Conservation (phyloP, 2,329 filamentous ascomycete genomes). For the Metarhizium rileyi region DNA sequence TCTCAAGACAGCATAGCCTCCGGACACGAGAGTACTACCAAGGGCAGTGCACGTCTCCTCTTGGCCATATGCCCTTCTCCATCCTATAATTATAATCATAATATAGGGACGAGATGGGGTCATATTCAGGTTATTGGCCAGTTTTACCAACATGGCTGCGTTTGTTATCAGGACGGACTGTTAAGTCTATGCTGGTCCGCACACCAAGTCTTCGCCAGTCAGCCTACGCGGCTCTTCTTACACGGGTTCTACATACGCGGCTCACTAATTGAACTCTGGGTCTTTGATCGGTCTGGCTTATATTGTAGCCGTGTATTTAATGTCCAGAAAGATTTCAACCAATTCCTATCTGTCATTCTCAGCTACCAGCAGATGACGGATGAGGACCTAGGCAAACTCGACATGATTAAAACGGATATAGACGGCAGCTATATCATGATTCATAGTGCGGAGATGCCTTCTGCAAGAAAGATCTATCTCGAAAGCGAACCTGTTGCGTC, state of each 20-base stretch:
- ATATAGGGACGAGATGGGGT: conserved; percentile 8
- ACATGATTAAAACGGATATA: conserved; percentile 15
- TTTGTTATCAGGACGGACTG: conserved; percentile 10
- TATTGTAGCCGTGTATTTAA: conserved; percentile 23
- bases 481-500: conserved; percentile 19
- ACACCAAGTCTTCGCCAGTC: conserved; percentile 18
- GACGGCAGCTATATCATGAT: conserved; percentile 9
- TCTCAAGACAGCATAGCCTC: conserved; percentile 1
- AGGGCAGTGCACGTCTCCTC: conserved; percentile 2
- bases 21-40: conserved; percentile 3
- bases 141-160: conserved; percentile 3
- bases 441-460: background rate
- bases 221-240: conserved; percentile 22
- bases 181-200: conserved; percentile 11
- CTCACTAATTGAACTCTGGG: conserved; percentile 22
- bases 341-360: conserved; percentile 19
- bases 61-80: conserved; percentile 3
- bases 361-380: conserved; percentile 22
- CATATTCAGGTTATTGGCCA: conserved; percentile 11
- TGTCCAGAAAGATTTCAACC: conserved; percentile 16
- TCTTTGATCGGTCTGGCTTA: conserved; percentile 27
- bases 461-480: background rate
- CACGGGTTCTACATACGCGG: conserved; percentile 26
- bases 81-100: background rate
- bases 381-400: conserved; percentile 15